A percentile compares a stretch with the other conserved stretches of the same genome.
Conservation (phyloP, 345 rosid species). For the Syzygium oleosum region DNA sequence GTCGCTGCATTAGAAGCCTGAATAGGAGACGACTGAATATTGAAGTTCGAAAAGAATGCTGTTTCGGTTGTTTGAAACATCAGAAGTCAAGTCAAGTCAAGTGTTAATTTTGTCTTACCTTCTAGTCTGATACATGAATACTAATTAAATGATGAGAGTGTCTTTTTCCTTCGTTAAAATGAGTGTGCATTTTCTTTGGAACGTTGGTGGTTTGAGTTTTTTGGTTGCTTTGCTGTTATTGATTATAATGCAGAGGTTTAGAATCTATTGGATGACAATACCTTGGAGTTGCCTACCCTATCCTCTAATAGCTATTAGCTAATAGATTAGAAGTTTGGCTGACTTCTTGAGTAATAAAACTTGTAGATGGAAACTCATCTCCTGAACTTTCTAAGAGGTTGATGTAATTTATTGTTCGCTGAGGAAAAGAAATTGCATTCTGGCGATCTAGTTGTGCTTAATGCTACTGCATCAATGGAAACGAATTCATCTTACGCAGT, state of each 20-base stretch:
- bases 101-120: not conserved
- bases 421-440: not conserved
- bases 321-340: not conserved
- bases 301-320: not conserved
- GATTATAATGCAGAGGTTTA: not conserved
- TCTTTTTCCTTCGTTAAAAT: not conserved
- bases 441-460: not conserved
- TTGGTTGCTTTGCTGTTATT: not conserved
- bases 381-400: not conserved
- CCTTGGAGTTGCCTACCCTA: not conserved
- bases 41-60: not conserved
- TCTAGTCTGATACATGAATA: not conserved
- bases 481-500: not conserved
- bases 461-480: not conserved
- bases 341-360: not conserved
- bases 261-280: not conserved
- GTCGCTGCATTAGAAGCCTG: not conserved
- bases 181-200: not conserved
- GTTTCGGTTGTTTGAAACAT: not conserved
- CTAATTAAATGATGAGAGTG: not conserved
- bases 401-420: not conserved
- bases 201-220: not conserved
- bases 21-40: not conserved
- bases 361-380: not conserved
- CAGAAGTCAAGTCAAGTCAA: not conserved